A percentile compares a stretch with the other conserved stretches of the same genome.
Conservation (phyloP, 2,329 filamentous ascomycete species). For the Incumbomyces delicatus region DNA sequence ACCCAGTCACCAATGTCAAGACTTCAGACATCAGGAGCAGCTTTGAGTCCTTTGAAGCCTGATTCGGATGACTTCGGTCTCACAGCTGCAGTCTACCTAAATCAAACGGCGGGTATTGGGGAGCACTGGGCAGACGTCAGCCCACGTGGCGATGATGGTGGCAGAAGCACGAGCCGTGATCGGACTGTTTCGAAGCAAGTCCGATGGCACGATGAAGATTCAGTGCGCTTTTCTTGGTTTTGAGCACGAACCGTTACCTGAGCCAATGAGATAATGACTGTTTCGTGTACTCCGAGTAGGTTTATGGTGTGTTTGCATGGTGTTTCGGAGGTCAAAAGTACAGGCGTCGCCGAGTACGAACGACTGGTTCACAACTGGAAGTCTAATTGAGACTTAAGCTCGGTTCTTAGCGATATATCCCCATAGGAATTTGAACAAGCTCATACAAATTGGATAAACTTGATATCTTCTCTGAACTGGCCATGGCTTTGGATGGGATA, state of each 20-base stretch:
- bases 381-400: too few species aligned
- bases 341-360: too few species aligned
- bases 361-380: too few species aligned
- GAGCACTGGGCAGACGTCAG: background rate
- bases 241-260: background rate
- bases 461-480: too few species aligned
- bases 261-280: too few species aligned
- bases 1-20: background rate
- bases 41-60: background rate
- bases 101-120: background rate
- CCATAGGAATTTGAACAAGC: too few species aligned
- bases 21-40: background rate
- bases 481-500: too few species aligned
- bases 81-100: background rate
- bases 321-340: too few species aligned
- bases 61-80: background rate
- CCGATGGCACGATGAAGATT: conserved; percentile 2
- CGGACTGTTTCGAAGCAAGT: background rate
- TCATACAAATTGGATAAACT: too few species aligned
- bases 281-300: too few species aligned
- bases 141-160: background rate
- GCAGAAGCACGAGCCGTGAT: background rate
- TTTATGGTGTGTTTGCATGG: too few species aligned
- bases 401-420: too few species aligned
- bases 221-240: background rate